Base-by-base conservation (phyloP, 257 asterid genomes). In the Solanum sitiens region DNA sequence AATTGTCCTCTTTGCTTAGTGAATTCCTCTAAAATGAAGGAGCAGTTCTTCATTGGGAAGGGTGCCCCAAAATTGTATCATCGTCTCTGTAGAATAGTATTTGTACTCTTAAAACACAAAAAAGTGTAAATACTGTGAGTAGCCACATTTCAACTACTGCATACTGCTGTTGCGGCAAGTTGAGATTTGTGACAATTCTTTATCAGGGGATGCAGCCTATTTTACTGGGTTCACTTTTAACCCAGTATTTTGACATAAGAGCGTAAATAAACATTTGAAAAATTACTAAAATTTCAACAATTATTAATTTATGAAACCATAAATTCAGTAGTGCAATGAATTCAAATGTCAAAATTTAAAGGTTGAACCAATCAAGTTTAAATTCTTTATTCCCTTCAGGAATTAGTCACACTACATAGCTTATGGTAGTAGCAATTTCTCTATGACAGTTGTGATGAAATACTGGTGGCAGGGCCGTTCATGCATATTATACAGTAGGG, bases 61-160 rank as follows among this genome's bases (percentile, higher is more conserved):
- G 37, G 16, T 70, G 39, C 7, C 92, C 92, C 9, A 90, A 90
- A 84, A 89, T 90, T 87, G 90, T 87, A 67, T 87, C 87, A 91
- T 70, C 14, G 44, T 33, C 44, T 72, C 95, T 87, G 87, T 93
- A 83, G 70, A 50, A 11, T 74, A 94, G 14, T 71, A 4, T 18
- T 33, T 16, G 44, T 33, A 9, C 79, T 72, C 44, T 72, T 72
- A 33, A 16, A 33, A 33, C 44, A 33, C 79, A 33, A 72, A 71
- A 6, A 72, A 18, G 79, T 72, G 79, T 72, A 72, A 33, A 33
- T 33, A 72, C 25, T 33, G 79, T 71, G 21, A 71, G 77, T 71
- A 16, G 25, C 92, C 82, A 35, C 82, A 73, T 37, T 73, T 73
- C 82, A 73, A 73, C 82, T 37, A 37, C 47, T 73, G 82, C 50